Evolutionary conservation across 2,329 filamentous ascomycete genomes (phyloP).

Genomic region (Teratosphaeriaceae sp.): DNA sequence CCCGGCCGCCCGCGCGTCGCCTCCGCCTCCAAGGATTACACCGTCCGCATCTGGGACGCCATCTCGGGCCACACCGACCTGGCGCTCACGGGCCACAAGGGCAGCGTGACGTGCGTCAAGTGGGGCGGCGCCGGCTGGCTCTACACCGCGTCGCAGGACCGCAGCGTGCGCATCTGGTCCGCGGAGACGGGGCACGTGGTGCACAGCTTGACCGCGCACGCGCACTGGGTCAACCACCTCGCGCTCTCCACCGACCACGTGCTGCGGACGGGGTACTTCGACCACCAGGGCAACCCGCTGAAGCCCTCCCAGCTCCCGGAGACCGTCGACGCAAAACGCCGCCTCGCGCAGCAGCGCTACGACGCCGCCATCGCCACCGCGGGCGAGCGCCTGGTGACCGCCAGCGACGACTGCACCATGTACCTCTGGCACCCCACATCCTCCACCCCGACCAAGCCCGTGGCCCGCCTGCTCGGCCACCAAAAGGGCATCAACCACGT

Average conservation of each 20-base stretch:
- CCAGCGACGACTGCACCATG: conserved; percentile 93
- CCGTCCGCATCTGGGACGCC: conserved; percentile 79
- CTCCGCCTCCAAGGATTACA: conserved; percentile 83
- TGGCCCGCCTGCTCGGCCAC: conserved; percentile 85
- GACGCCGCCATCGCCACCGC: conserved; percentile 65
- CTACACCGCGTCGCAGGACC: conserved; percentile 84
- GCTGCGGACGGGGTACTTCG: conserved; percentile 76
- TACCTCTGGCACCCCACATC: conserved; percentile 76
- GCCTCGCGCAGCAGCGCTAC: conserved; percentile 74
- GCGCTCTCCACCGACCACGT: conserved; percentile 90
- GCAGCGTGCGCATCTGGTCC: conserved; percentile 88
- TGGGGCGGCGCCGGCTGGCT: conserved; percentile 89
- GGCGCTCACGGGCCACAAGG: conserved; percentile 82
- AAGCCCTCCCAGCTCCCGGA: conserved; percentile 57
- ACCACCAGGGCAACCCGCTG: conserved; percentile 68
- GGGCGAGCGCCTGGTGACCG: conserved; percentile 74
- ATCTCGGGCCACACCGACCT: conserved; percentile 72
- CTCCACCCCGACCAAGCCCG: conserved; percentile 67
- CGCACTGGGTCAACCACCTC: conserved; percentile 93
- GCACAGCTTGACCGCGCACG: conserved; percentile 74
- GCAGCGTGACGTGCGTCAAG: conserved; percentile 79
- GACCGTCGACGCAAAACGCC: conserved; percentile 63
- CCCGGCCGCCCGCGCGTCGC: conserved; percentile 70
- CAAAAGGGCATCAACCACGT: conserved; percentile 97
- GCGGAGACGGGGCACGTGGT: conserved; percentile 69